These are phyloP conservation scores for Domatiomyces catenatus DNA, from an alignment of 2,329 filamentous ascomycete species.

Conservation along the genomic window DNA sequence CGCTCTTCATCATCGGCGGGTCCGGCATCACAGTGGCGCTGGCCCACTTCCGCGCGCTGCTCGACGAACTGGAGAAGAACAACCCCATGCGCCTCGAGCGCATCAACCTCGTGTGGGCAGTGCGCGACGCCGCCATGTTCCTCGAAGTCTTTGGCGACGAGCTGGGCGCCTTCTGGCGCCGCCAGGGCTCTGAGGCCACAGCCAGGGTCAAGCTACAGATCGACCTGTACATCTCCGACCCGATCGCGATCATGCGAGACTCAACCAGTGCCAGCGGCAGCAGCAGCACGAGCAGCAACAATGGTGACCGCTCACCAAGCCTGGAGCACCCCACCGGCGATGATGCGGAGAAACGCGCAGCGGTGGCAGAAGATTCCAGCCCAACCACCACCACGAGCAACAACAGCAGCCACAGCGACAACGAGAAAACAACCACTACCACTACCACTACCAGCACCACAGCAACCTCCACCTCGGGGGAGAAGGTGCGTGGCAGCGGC, in stretches of 20 bases:
- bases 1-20: slow-evolving; percentile 33
- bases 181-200: slow-evolving; percentile 1
- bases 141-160: slow-evolving; percentile 18
- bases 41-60: slow-evolving; percentile 26
- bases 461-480: slow-evolving; percentile 15
- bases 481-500: slow-evolving; percentile 25
- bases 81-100: slow-evolving; percentile 14
- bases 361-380: no score
- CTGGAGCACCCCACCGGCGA: no score
- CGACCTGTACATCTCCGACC: neutral
- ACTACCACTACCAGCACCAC: neutral
- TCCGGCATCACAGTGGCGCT: slow-evolving; percentile 29
- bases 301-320: no score
- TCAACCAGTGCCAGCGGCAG: no score
- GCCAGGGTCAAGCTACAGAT: slow-evolving; percentile 1
- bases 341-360: no score
- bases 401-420: neutral
- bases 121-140: slow-evolving; percentile 21
- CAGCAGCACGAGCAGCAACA: neutral
- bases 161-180: slow-evolving; percentile 16
- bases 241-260: neutral
- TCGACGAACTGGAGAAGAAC: slow-evolving; percentile 9
- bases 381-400: neutral
- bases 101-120: slow-evolving; percentile 23
- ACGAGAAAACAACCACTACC: neutral